Evolutionary conservation across 2,329 filamentous ascomycete genomes (phyloP).

Genomic region (Cercospora brassicicola): DNA sequence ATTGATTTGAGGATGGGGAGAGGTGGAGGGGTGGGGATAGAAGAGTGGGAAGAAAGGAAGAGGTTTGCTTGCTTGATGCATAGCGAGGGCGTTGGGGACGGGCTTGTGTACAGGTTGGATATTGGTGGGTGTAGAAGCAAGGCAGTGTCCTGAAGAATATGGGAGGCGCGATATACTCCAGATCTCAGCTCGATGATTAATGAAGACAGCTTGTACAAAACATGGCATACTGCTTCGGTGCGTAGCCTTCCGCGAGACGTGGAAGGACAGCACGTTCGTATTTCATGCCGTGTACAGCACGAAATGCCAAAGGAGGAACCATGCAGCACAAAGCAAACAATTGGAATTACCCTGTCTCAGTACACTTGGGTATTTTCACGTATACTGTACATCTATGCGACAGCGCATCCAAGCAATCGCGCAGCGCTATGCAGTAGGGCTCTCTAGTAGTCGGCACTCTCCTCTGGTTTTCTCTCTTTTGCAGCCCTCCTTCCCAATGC

Average conservation of each 20-base stretch:
- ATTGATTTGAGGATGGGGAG: too few relatives aligned
- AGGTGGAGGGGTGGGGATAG: background rate
- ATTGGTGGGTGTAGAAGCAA: background rate
- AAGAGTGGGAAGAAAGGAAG: background rate
- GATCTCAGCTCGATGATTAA: background rate
- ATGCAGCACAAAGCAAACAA: background rate
- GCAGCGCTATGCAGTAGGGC: slow-evolving; percentile 7
- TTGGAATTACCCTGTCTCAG: background rate
- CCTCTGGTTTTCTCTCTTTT: background rate
- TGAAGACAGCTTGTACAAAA: background rate
- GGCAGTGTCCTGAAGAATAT: background rate
- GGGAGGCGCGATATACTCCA: background rate
- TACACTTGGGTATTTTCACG: background rate
- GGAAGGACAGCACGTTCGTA: background rate
- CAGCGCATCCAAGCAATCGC: background rate
- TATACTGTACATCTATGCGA: slow-evolving; percentile 9
- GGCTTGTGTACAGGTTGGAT: background rate
- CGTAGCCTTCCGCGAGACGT: background rate
- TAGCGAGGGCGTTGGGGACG: background rate
- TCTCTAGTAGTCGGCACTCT: background rate
- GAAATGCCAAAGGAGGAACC: background rate
- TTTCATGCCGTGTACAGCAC: background rate
- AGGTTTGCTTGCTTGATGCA: background rate
- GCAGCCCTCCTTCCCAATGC: background rate
- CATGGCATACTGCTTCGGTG: background rate